phyloP scores from a whole-genome alignment of 1,139 yeast genomes.

The Cylindricascospora bacillispora region DNA sequence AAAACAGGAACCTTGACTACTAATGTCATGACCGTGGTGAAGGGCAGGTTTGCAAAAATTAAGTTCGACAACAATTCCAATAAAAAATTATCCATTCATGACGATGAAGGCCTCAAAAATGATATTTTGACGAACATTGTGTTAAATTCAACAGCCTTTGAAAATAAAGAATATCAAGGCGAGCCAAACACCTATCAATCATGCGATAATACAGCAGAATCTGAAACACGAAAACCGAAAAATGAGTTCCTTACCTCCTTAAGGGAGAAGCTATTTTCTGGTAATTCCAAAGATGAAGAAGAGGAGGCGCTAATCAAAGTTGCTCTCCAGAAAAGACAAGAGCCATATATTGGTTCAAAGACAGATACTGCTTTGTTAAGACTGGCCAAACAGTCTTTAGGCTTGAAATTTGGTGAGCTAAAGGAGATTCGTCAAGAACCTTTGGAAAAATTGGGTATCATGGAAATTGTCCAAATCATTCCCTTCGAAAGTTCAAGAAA shows the following conservation, averaged over 20 bases:
- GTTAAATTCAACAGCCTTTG: slow-evolving; percentile 84
- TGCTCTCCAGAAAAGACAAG: slow-evolving; percentile 25
- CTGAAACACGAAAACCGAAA: background rate
- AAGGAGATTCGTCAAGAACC: slow-evolving; percentile 30
- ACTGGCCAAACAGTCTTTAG: slow-evolving; percentile 49
- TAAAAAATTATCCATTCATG: slow-evolving; percentile 6
- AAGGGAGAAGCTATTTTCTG: background rate
- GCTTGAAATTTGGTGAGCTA: slow-evolving; percentile 31
- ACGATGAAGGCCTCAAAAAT: slow-evolving; percentile 28
- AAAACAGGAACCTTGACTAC: slow-evolving; percentile 95
- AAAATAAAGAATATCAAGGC: slow-evolving; percentile 31
- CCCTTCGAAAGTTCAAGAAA: slow-evolving; percentile 91
- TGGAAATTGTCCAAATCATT: slow-evolving; percentile 49
- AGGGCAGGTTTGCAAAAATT: slow-evolving; percentile 47
- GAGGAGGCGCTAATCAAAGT: slow-evolving; percentile 13
- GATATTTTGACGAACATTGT: slow-evolving; percentile 49
- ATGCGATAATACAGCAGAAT: slow-evolving; percentile 5
- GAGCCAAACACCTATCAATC: background rate
- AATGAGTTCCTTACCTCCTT: slow-evolving; percentile 1
- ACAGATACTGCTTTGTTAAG: slow-evolving; percentile 83
- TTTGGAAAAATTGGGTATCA: slow-evolving; percentile 17
- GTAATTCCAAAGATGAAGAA: slow-evolving; percentile 3
- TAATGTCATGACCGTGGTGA: slow-evolving; percentile 81
- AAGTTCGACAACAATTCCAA: slow-evolving; percentile 23
- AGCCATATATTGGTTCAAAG: slow-evolving; percentile 77